Percentiles rank a stretch among this genome's conserved stretches.
Evolutionary conservation across 2,329 filamentous ascomycete species (phyloP).

Genomic region (Aureobasidium leucospermi): DNA sequence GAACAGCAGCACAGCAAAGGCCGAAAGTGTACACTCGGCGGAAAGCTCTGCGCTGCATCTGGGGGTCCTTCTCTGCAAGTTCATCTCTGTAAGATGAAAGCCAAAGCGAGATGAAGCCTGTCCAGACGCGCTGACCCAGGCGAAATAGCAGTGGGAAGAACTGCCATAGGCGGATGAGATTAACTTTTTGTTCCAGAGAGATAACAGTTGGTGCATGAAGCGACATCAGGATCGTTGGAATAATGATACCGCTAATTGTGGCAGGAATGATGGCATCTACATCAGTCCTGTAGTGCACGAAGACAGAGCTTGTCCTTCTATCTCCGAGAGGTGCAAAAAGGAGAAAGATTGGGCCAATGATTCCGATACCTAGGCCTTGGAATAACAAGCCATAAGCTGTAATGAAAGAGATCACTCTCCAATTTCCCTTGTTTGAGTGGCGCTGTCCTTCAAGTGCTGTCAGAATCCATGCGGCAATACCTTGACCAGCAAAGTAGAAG

Average conservation of each 20-base stretch:
- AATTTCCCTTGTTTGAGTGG: neutral
- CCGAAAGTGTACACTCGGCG: slow-evolving; percentile 1
- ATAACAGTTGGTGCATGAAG: slow-evolving; percentile 4
- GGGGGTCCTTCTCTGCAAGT: neutral
- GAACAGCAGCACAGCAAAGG: neutral
- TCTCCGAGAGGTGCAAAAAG: neutral
- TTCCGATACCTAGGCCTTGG: slow-evolving; percentile 5
- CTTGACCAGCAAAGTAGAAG: slow-evolving; percentile 14
- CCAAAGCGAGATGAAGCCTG: neutral
- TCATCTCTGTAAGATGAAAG: neutral
- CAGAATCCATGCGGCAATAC: slow-evolving; percentile 7
- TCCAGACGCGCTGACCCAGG: neutral
- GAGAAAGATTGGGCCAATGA: slow-evolving; percentile 8
- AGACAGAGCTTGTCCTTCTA: neutral
- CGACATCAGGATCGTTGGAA: slow-evolving; percentile 11
- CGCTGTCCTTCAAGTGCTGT: slow-evolving; percentile 9
- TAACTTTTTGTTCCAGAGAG: neutral
- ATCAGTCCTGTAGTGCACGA: neutral
- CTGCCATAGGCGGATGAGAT: slow-evolving; percentile 9
- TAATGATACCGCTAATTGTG: neutral
- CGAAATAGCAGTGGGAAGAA: slow-evolving; percentile 6
- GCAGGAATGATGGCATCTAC: neutral
- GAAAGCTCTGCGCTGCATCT: neutral
- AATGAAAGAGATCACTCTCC: neutral
- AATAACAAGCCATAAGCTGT: slow-evolving; percentile 10